Evolutionary conservation across 2,329 filamentous ascomycete genomes (phyloP).

Genomic region (Exophiala alcalophila): DNA sequence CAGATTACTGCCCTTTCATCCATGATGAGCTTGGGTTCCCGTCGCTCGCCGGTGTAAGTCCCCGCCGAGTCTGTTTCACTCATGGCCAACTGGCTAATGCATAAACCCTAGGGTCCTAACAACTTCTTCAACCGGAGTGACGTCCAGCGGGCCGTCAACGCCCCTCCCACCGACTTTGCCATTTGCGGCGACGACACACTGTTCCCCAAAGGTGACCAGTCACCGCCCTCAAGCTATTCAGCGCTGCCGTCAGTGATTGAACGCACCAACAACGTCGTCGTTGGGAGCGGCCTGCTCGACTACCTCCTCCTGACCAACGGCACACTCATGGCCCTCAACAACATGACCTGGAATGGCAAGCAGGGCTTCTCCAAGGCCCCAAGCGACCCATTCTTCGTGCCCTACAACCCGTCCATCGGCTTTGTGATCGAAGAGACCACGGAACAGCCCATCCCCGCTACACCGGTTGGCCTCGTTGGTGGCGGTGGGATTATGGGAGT

Average conservation of each 20-base stretch:
- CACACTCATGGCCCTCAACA: constrained; percentile 52
- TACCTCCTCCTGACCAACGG: constrained; percentile 51
- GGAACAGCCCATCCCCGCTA: constrained; percentile 32
- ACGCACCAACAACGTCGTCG: constrained; percentile 51
- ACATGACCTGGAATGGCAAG: constrained; percentile 53
- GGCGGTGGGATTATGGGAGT: constrained; percentile 43
- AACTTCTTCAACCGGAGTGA: constrained; percentile 58
- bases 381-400: constrained; percentile 40
- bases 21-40: constrained; percentile 70
- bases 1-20: constrained; percentile 66
- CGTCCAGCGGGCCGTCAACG: constrained; percentile 51
- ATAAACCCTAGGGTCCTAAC: constrained; percentile 46
- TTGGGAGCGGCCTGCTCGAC: constrained; percentile 50
- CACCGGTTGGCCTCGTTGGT: constrained; percentile 34
- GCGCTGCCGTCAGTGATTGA: constrained; percentile 44
- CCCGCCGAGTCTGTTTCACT: too few relatives aligned
- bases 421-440: constrained; percentile 26
- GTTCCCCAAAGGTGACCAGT: constrained; percentile 51
- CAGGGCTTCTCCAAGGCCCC: constrained; percentile 48
- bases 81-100: too few relatives aligned
- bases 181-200: constrained; percentile 38
- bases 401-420: constrained; percentile 45
- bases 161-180: constrained; percentile 43
- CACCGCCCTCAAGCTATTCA: constrained; percentile 28
- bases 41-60: constrained; percentile 31